Conservation (phyloP, 192 early-diverging fungal genomes). For the Backusella sp. region DNA sequence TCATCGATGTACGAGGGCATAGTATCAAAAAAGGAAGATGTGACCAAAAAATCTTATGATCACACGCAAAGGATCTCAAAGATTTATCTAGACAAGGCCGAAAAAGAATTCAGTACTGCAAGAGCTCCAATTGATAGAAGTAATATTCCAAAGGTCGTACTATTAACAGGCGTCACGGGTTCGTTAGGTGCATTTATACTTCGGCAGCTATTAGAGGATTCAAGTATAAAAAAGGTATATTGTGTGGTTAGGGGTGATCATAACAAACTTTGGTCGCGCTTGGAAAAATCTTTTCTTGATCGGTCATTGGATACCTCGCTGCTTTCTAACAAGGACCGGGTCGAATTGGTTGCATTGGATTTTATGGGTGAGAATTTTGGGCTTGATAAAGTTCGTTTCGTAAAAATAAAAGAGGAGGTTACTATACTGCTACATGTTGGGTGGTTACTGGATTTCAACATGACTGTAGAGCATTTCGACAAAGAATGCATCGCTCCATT, state of each 20-base stretch:
- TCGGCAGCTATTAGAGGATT: constrained; percentile 14
- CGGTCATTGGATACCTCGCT: constrained; percentile 22
- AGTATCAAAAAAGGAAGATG: no score
- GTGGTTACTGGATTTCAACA: constrained; percentile 40
- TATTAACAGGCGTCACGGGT: constrained; percentile 38
- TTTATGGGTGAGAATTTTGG: constrained; percentile 25
- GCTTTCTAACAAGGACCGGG: not conserved
- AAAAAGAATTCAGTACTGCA: constrained; percentile 9
- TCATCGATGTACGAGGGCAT: not conserved
- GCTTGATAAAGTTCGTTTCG: constrained; percentile 16
- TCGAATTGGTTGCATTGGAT: constrained; percentile 14
- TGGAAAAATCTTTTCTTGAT: constrained; percentile 19
- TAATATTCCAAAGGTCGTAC: constrained; percentile 12
- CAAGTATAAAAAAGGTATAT: constrained; percentile 30
- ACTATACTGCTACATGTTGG: constrained; percentile 33
- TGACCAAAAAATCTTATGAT: not conserved
- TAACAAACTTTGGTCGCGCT: not conserved
- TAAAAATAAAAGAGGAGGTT: constrained; percentile 21
- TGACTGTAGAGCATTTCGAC: constrained; percentile 27
- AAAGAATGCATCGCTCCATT: constrained; percentile 26
- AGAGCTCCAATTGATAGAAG: not conserved
- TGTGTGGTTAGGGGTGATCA: constrained; percentile 25
- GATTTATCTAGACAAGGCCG: constrained; percentile 11
- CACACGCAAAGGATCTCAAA: constrained; percentile 3
- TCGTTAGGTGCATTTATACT: constrained; percentile 32